Evolutionary conservation across 1,284 basidiomycete species (phyloP), one percentile per base, ranked within the genome.

Genomic region (Malassezia sympodialis): DNA sequence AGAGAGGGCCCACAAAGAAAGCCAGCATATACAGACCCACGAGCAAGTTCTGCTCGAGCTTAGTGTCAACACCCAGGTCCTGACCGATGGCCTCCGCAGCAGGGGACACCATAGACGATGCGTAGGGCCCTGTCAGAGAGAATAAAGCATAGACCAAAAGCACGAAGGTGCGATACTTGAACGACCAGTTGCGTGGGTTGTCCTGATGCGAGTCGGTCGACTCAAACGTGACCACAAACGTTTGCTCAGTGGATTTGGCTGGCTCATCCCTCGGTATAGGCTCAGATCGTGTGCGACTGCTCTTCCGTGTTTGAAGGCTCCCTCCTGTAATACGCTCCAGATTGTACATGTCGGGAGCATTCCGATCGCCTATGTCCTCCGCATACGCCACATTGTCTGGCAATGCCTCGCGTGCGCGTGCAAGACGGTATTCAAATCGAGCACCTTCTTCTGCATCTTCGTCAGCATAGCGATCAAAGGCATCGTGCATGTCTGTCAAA

Each of bases 101-200:
- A 0, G 71, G 71, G 4, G 68, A 67, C 17, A 70, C 62, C 69
- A 72, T 71, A 14, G 63, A 65, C 5, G 65, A 68, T 4, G 66
- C 58, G 26, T 67, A 53, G 1, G 71, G 71, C 8, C 61, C 61
- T 26, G 72, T 55, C 10, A 72, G 56, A 3, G 69, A 69, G 43
- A 68, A 72, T 17, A 51, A 45, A 3, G 63, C 63, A 3, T 68
- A 69, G 17, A 70, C 50, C 0, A 40, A 43, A 30, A 82, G 83
- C 0, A 83, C 81, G 81, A 83, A 82, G 78, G 84, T 84, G 56
- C 79, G 78, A 39, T 73, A 74, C 26, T 47, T 35, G 56, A 77
- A 79, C 0, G 77, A 65, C 84, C 85, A 86, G 72, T 85, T 85
- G 68, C 81, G 81, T 0, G 84, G 84, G 69, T 86, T 85, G 17